Conservation (phyloP, 169 alveolate genomes). For the Cryptosporidium sp. region DNA sequence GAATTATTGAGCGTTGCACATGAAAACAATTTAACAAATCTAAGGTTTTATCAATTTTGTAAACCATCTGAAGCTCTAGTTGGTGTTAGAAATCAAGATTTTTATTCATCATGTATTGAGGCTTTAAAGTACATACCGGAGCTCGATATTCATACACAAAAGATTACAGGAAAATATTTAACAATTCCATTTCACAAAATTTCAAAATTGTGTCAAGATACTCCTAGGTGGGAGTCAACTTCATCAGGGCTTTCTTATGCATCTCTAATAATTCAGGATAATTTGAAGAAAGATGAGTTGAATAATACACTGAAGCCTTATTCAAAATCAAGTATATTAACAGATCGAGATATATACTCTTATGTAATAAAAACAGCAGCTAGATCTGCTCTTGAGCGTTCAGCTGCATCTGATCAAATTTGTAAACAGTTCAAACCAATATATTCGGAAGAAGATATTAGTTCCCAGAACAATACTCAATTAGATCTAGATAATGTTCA, state of each 20-base stretch:
- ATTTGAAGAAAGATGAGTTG: neutral
- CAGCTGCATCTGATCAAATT: slow-evolving; percentile 65
- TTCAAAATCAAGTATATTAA: neutral
- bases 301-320: slow-evolving; percentile 3
- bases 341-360: slow-evolving; percentile 19
- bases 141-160: neutral
- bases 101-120: slow-evolving; percentile 47
- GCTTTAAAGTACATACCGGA: slow-evolving; percentile 51
- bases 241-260: slow-evolving; percentile 67
- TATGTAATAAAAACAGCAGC: slow-evolving; percentile 70
- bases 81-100: slow-evolving; percentile 64
- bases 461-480: neutral
- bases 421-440: slow-evolving; percentile 43
- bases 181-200: slow-evolving; percentile 1
- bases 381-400: slow-evolving; percentile 66
- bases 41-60: slow-evolving; percentile 56
- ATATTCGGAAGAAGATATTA: slow-evolving; percentile 22
- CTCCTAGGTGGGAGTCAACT: slow-evolving; percentile 64
- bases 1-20: slow-evolving; percentile 56
- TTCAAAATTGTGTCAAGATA: slow-evolving; percentile 22
- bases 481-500: slow-evolving; percentile 26
- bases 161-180: slow-evolving; percentile 6
- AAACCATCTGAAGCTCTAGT: slow-evolving; percentile 49
- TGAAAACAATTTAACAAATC: slow-evolving; percentile 53
- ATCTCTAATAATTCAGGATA: slow-evolving; percentile 37